Percentiles rank a stretch among this genome's conserved stretches.
phyloP scores from a whole-genome alignment of 352 stramenopile species.

The Vaucheria bursata region DNA sequence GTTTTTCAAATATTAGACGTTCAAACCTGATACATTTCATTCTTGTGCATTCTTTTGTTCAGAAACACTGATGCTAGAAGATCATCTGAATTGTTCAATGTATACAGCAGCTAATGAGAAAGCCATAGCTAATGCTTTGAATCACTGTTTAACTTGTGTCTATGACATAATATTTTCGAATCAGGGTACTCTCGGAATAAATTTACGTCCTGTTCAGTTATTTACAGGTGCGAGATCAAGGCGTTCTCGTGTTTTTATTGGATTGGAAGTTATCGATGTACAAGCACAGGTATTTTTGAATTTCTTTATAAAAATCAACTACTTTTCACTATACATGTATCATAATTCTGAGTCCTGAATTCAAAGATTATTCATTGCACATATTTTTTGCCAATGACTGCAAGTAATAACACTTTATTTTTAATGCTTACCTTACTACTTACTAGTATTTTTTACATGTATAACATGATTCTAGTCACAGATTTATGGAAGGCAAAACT shows the following conservation, averaged over 20 bases:
- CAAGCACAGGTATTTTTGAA: too few relatives aligned
- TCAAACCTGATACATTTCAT: not conserved
- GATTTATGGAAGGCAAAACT: too few relatives aligned
- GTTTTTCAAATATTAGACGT: not conserved
- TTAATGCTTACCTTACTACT: too few relatives aligned
- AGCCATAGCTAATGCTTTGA: not conserved
- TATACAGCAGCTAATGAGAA: not conserved
- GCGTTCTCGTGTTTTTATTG: too few relatives aligned
- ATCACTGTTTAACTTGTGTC: not conserved
- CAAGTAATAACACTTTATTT: too few relatives aligned
- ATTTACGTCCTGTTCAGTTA: not conserved
- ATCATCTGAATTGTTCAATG: not conserved
- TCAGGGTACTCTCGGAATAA: not conserved
- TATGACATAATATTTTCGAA: not conserved
- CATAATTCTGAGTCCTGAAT: too few relatives aligned
- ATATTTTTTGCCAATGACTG: too few relatives aligned
- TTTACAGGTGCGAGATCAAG: not conserved
- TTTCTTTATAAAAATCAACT: too few relatives aligned
- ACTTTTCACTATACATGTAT: too few relatives aligned
- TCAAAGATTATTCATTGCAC: too few relatives aligned
- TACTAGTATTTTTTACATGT: too few relatives aligned
- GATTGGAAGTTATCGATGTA: not conserved
- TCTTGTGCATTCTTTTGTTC: not conserved
- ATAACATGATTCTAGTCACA: too few relatives aligned
- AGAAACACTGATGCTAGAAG: not conserved